Percentiles rank a stretch among this genome's conserved stretches.
Conservation (phyloP, 768 basidiomycete species). For the Amanita jacksonii region DNA sequence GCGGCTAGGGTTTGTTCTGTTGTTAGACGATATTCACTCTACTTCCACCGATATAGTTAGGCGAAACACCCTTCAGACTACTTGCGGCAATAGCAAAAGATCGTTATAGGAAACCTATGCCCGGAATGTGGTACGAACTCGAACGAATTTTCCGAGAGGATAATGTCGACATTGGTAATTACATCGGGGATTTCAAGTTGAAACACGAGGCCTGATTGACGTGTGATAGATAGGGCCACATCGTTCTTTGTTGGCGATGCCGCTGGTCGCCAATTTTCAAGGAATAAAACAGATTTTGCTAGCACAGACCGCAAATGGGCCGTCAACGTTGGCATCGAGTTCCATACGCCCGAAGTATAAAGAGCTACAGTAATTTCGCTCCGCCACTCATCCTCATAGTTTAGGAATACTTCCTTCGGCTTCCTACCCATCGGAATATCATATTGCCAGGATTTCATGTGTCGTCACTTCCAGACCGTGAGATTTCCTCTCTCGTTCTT, state of each 20-base stretch:
- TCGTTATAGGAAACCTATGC: slow-evolving; percentile 76
- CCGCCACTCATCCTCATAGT: background rate
- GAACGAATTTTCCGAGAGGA: slow-evolving; percentile 49
- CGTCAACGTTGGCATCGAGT: slow-evolving; percentile 59
- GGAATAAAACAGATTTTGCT: slow-evolving; percentile 49
- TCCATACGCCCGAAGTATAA: slow-evolving; percentile 77
- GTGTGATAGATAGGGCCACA: slow-evolving; percentile 41
- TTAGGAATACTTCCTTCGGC: slow-evolving; percentile 74
- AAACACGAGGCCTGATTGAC: background rate
- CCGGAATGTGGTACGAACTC: slow-evolving; percentile 77
- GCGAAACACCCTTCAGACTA: slow-evolving; percentile 63
- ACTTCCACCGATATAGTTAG: slow-evolving; percentile 44
- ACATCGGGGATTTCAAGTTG: background rate
- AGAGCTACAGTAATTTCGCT: background rate
- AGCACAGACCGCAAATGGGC: slow-evolving; percentile 85
- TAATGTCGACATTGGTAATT: slow-evolving; percentile 55
- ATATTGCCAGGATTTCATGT: slow-evolving; percentile 63
- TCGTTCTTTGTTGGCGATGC: slow-evolving; percentile 89
- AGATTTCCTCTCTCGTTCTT: slow-evolving; percentile 10
- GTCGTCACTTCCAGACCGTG: slow-evolving; percentile 32
- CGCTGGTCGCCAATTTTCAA: slow-evolving; percentile 50
- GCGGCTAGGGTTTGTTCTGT: slow-evolving; percentile 49
- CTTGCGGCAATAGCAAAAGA: slow-evolving; percentile 73
- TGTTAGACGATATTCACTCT: too few species aligned
- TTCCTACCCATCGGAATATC: slow-evolving; percentile 30